Percentiles rank a stretch among this genome's conserved stretches.
Evolutionary conservation across 441 rosid species (phyloP).

Genomic region (Populus hybrid): DNA sequence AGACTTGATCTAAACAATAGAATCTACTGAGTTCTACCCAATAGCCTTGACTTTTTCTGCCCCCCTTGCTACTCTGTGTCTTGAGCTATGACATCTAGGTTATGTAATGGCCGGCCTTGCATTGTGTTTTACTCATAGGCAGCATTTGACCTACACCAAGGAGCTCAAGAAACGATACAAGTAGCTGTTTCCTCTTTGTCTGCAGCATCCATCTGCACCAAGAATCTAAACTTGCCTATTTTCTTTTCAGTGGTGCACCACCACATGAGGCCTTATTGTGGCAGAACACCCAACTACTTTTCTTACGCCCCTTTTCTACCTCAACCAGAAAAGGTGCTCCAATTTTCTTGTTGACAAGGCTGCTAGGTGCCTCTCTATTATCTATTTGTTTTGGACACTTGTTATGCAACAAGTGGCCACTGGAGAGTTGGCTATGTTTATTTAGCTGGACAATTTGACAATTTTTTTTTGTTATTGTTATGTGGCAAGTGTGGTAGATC

Average conservation of each 20-base stretch:
- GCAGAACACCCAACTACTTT: neutral
- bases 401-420: neutral
- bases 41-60: neutral
- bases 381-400: neutral
- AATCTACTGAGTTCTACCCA: neutral
- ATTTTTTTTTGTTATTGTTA: neutral
- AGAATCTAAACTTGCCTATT: neutral
- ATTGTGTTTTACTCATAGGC: too few relatives aligned
- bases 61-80: neutral
- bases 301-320: neutral
- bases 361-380: neutral
- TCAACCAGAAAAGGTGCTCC: neutral
- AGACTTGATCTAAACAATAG: neutral
- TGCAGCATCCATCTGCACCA: neutral
- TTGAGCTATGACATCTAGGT: neutral
- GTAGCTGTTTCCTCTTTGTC: too few relatives aligned
- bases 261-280: neutral
- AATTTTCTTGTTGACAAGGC: neutral
- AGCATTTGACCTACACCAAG: too few relatives aligned
- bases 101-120: neutral
- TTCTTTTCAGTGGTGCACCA: too few relatives aligned
- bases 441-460: neutral
- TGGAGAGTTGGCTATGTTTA: neutral
- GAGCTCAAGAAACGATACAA: too few relatives aligned
- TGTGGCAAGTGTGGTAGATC: neutral